phyloP scores from a whole-genome alignment of 306 rosid species.

The Glycine tomentella region DNA sequence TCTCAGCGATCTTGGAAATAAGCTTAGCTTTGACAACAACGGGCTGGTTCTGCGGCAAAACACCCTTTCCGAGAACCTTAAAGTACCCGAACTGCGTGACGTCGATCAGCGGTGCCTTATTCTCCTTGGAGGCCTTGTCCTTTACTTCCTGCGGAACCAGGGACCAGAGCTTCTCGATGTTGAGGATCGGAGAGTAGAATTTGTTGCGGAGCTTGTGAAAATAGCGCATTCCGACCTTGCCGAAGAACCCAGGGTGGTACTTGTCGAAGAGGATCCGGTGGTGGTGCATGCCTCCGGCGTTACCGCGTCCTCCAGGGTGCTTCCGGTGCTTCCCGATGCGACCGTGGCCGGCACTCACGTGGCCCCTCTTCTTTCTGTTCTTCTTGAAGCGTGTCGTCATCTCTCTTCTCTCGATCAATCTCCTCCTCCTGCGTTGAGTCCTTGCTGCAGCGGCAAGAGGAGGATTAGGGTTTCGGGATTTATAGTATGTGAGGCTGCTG shows the following conservation, averaged over 20 bases:
- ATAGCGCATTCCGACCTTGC: slow-evolving; percentile 51
- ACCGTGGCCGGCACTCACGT: slow-evolving; percentile 42
- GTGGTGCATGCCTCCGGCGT: slow-evolving; percentile 55
- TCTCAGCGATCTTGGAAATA: slow-evolving; percentile 50
- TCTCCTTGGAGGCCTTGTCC: slow-evolving; percentile 46
- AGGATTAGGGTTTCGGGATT: background rate
- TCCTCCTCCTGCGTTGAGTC: background rate
- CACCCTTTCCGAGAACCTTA: slow-evolving; percentile 51
- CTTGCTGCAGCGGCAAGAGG: background rate
- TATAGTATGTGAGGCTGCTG: background rate
- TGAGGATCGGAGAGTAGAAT: slow-evolving; percentile 42
- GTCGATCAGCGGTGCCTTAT: slow-evolving; percentile 39
- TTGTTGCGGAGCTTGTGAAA: slow-evolving; percentile 52
- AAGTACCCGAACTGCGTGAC: slow-evolving; percentile 48
- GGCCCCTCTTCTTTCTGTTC: slow-evolving; percentile 49
- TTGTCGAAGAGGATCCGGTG: slow-evolving; percentile 53
- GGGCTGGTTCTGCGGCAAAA: slow-evolving; percentile 44
- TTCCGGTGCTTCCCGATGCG: slow-evolving; percentile 45
- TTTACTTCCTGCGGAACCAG: slow-evolving; percentile 41
- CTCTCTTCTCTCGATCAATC: background rate
- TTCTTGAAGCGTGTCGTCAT: slow-evolving; percentile 46
- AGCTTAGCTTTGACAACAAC: slow-evolving; percentile 47
- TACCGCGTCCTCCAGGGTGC: slow-evolving; percentile 49
- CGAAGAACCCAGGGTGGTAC: slow-evolving; percentile 50
- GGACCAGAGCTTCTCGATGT: slow-evolving; percentile 51